Base-by-base conservation (phyloP, 164 flowering plant species). In the Chimonanthus praecox region DNA sequence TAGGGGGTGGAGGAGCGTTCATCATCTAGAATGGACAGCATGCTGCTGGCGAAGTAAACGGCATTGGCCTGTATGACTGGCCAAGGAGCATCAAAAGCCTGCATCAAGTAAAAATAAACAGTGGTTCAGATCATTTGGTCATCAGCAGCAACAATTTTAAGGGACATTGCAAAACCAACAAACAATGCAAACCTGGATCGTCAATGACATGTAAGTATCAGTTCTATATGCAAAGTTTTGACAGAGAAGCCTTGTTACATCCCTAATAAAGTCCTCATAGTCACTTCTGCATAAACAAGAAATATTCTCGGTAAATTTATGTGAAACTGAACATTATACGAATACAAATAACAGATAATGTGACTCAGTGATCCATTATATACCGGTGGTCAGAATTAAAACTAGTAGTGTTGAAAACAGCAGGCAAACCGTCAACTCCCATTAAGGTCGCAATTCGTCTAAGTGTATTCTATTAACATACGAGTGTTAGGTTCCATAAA, bases 51-150 rank as follows among this genome's bases (percentile, higher is more conserved):
- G 74, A 92, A 85, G 83, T 89, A 88, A 63, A 95, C 85, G 44
- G 98, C 99, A 83, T 95, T 95, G 71, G 98, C 99, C 78, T 95
- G 98, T 73, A 95, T 88, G 44, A 83, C 79, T 10, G 99, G 90
- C 94, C 97, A 95, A 65, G 94, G 94, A 71, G 97, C 89, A 83
- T 93, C 98, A 78, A 90, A 92, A 75, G 97, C 97, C 99, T 95
- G 88, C 78, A 80, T 5, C 49, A 78, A 49, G 4, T 47, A 50
- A 15, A 20, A 9, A 13, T 20, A 16, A 71, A 7, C 45, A 58
- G 50, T 43, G 21, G n/a, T 71, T 71, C 62, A 69, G 16, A 13
- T 11, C 7, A 9, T 8, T 51, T 21, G 16, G 60, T 11, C 16
- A 4, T 54, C 5, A 9, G 60, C 16, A 54, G 16, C 16, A 54